phyloP scores from a whole-genome alignment of 495 filamentous ascomycete genomes.

The Durotheca rogersii region DNA sequence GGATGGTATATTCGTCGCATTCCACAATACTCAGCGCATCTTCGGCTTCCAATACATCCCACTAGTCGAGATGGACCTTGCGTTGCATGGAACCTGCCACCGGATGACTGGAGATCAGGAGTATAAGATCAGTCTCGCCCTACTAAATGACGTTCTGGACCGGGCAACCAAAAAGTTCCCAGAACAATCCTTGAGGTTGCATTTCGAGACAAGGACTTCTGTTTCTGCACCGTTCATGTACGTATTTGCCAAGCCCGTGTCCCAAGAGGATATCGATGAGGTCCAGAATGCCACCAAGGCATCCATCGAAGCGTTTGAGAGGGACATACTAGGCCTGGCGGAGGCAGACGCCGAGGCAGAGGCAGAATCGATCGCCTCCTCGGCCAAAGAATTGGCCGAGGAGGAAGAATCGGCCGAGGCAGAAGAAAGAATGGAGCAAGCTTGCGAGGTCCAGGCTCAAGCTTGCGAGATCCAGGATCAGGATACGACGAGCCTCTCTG shows the following conservation, averaged over 20 bases:
- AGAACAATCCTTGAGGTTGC: slow-evolving; percentile 71
- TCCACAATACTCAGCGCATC: slow-evolving; percentile 90
- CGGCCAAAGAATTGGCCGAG: background rate
- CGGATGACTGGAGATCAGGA: slow-evolving; percentile 76
- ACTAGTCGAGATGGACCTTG: slow-evolving; percentile 79
- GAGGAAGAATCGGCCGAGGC: slow-evolving; percentile 22
- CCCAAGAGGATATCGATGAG: slow-evolving; percentile 63
- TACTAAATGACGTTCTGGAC: slow-evolving; percentile 78
- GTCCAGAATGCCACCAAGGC: slow-evolving; percentile 68
- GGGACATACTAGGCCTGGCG: slow-evolving; percentile 55
- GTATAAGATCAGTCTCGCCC: slow-evolving; percentile 73
- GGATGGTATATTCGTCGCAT: slow-evolving; percentile 99
- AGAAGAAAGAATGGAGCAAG: slow-evolving; percentile 32
- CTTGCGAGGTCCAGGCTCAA: slow-evolving; percentile 22
- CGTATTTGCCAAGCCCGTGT: slow-evolving; percentile 83
- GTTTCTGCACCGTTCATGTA: slow-evolving; percentile 68
- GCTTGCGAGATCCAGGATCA: slow-evolving; percentile 18
- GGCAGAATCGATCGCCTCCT: slow-evolving; percentile 4
- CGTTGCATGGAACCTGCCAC: slow-evolving; percentile 72
- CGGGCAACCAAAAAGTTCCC: slow-evolving; percentile 72
- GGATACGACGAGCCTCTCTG: slow-evolving; percentile 28
- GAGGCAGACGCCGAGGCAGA: slow-evolving; percentile 32
- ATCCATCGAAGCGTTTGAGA: slow-evolving; percentile 67
- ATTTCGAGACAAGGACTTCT: slow-evolving; percentile 76
- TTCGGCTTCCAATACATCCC: slow-evolving; percentile 97